phyloP scores from a whole-genome alignment of 2,329 filamentous ascomycete genomes.

The Tolypocladium pustulatum region DNA sequence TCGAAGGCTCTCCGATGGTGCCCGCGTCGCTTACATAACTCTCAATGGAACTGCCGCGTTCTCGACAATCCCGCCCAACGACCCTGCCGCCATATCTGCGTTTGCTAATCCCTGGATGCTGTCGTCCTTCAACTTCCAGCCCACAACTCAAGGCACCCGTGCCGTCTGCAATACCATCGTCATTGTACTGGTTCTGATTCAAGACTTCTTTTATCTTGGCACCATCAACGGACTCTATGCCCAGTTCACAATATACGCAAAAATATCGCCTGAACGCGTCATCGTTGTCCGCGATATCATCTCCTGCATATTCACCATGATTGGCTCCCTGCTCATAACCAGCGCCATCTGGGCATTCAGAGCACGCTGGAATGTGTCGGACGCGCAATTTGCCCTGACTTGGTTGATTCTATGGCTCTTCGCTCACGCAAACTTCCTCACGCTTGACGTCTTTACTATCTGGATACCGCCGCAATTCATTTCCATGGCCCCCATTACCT shows the following conservation, averaged over 20 bases:
- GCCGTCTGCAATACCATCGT: constrained; percentile 13
- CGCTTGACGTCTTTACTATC: constrained; percentile 12
- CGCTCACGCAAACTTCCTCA: constrained; percentile 10
- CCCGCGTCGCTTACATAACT: constrained; percentile 7
- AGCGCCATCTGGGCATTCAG: constrained; percentile 8
- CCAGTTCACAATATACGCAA: constrained; percentile 10
- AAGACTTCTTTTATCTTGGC: constrained; percentile 13
- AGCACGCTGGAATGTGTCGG: constrained; percentile 6
- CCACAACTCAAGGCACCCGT: constrained; percentile 11
- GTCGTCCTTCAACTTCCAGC: constrained; percentile 10
- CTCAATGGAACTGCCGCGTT: constrained; percentile 8
- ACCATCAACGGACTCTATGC: constrained; percentile 11
- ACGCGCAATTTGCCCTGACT: constrained; percentile 7
- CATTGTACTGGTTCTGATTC: constrained; percentile 13
- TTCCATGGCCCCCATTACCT: constrained; percentile 10
- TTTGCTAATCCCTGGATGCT: constrained; percentile 12
- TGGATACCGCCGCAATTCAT: constrained; percentile 10
- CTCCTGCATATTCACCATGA: constrained; percentile 8
- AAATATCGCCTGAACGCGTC: constrained; percentile 3
- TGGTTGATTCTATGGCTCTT: constrained; percentile 12
- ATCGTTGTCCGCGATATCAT: constrained; percentile 8
- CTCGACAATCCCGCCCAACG: constrained; percentile 5
- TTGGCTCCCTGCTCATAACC: constrained; percentile 7
- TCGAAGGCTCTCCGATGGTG: constrained; percentile 4
- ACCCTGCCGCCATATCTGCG: constrained; percentile 6